Percentiles rank a stretch among this genome's conserved stretches.
Evolutionary conservation across 768 basidiomycete genomes (phyloP).

Genomic region (Krasilnikovozyma curviuscula): DNA sequence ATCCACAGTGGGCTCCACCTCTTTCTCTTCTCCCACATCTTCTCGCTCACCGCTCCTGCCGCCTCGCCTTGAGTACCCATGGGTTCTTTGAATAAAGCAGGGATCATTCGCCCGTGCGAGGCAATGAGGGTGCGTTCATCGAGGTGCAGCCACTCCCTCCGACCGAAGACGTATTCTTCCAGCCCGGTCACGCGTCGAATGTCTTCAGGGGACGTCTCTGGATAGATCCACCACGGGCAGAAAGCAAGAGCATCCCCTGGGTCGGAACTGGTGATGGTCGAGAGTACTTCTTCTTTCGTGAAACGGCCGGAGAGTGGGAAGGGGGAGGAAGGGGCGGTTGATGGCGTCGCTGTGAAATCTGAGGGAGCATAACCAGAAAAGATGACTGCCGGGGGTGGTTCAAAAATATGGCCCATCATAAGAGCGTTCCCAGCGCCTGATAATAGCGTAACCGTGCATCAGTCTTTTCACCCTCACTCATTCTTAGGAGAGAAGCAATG

Average conservation of each 20-base stretch:
- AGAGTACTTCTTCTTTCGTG: too few relatives aligned
- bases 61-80: too few relatives aligned
- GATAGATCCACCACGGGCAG: too few relatives aligned
- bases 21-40: neutral
- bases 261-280: too few relatives aligned
- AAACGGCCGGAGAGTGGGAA: too few relatives aligned
- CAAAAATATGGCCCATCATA: neutral
- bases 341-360: slow-evolving; percentile 8
- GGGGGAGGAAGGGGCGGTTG: slow-evolving; percentile 1
- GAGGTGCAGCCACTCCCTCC: slow-evolving; percentile 3
- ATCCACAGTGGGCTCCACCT: neutral
- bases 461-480: slow-evolving; percentile 7
- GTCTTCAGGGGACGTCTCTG: slow-evolving; percentile 9
- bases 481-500: slow-evolving; percentile 2
- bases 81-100: neutral
- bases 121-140: slow-evolving; percentile 5
- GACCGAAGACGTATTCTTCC: neutral
- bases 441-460: slow-evolving; percentile 12
- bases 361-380: slow-evolving; percentile 1
- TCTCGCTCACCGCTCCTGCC: neutral
- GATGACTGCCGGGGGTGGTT: neutral
- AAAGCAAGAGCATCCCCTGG: too few relatives aligned
- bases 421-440: slow-evolving; percentile 3
- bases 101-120: neutral
- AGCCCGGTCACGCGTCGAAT: slow-evolving; percentile 1